A percentile compares a stretch with the other conserved stretches of the same genome.
Conservation (phyloP, 2,329 filamentous ascomycete genomes). For the Zasmidium citrigriseum region DNA sequence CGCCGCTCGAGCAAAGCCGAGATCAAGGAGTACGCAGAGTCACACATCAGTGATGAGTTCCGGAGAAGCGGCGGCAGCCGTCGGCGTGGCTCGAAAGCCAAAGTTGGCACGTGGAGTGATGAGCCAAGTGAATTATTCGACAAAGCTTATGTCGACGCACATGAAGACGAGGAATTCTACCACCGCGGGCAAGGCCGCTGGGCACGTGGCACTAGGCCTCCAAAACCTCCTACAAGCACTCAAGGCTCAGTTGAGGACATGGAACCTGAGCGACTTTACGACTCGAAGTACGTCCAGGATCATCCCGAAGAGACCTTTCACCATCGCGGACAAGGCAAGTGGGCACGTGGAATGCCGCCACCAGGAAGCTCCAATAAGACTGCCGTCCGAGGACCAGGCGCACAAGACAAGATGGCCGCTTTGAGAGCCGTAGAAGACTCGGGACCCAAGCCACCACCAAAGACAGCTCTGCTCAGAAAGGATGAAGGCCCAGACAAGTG, state of each 20-base stretch:
- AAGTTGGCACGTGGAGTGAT: constrained; percentile 4
- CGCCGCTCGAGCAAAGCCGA: constrained; percentile 23
- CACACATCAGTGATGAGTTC: constrained; percentile 18
- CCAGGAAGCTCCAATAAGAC: constrained; percentile 27
- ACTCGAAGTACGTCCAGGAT: constrained; percentile 27
- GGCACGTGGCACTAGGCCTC: constrained; percentile 21
- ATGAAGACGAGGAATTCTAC: constrained; percentile 28
- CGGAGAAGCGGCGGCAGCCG: constrained; percentile 15
- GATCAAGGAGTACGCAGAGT: constrained; percentile 18
- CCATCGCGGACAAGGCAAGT: constrained; percentile 33
- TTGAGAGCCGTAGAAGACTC: constrained; percentile 16
- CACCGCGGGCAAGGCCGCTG: constrained; percentile 34
- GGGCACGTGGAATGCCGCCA: constrained; percentile 31
- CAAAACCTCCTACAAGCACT: neutral
- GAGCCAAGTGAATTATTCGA: constrained; percentile 16
- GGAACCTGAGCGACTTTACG: constrained; percentile 19
- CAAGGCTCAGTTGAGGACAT: neutral
- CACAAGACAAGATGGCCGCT: constrained; percentile 11
- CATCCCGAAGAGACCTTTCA: constrained; percentile 32
- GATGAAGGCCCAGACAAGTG: constrained; percentile 35
- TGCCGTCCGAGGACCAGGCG: constrained; percentile 30
- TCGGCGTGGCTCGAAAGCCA: constrained; percentile 15
- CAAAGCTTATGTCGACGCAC: constrained; percentile 26
- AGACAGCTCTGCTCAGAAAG: constrained; percentile 28
- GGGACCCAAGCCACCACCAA: constrained; percentile 19